phyloP scores from a whole-genome alignment of 163 green algal genomes.

The Prototheca cutis region DNA sequence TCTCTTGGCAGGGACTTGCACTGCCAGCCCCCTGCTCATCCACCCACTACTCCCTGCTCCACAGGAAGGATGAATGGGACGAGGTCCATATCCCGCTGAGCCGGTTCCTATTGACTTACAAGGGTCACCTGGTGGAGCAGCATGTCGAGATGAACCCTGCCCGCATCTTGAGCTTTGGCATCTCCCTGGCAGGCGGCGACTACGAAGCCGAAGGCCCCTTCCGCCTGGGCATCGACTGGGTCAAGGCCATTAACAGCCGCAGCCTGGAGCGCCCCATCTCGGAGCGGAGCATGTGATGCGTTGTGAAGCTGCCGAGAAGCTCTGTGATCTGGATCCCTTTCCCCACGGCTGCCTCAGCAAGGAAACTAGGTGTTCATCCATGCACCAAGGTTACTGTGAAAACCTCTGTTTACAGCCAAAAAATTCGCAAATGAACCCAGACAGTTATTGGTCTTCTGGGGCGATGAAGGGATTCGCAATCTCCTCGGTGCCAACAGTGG shows the following conservation, averaged over 20 bases:
- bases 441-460: constrained; percentile 30
- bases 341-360: not conserved
- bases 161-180: constrained; percentile 37
- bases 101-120: constrained; percentile 51
- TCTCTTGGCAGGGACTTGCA: too few relatives aligned
- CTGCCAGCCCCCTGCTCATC: too few relatives aligned
- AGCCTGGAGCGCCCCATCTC: not conserved
- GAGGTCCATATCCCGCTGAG: constrained; percentile 46
- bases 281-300: too few relatives aligned
- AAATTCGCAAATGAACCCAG: not conserved
- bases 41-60: too few relatives aligned
- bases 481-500: constrained; percentile 73
- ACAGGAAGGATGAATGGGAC: constrained; percentile 44
- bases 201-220: constrained; percentile 17
- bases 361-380: too few relatives aligned
- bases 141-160: constrained; percentile 32
- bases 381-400: too few relatives aligned
- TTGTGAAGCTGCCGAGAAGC: too few relatives aligned
- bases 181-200: constrained; percentile 33
- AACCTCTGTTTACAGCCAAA: too few relatives aligned
- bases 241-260: constrained; percentile 11
- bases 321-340: not conserved
- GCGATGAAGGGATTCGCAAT: constrained; percentile 87
- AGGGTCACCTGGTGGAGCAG: constrained; percentile 45
- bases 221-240: constrained; percentile 25